Evolutionary conservation across 345 rosid genomes (phyloP).

Genomic region (Orychophragmus violaceus): DNA sequence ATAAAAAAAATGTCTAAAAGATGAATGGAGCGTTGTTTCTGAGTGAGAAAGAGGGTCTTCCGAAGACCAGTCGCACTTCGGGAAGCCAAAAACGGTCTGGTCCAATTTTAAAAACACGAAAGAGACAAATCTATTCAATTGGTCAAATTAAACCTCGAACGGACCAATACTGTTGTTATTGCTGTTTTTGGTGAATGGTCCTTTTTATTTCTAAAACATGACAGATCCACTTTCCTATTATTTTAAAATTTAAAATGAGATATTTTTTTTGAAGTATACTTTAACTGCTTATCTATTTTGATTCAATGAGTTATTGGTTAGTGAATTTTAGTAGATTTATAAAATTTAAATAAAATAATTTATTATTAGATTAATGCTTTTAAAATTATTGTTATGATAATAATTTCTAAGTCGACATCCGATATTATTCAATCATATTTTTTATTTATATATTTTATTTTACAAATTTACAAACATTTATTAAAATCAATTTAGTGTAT

Average conservation of each 20-base stretch:
- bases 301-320: too few species aligned
- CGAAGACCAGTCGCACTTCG: constrained; percentile 19
- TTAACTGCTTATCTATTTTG: neutral
- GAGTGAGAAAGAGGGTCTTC: constrained; percentile 10
- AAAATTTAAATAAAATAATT: too few species aligned
- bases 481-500: too few species aligned
- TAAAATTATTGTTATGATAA: too few species aligned
- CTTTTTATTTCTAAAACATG: constrained; percentile 14
- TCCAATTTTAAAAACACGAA: constrained; percentile 26
- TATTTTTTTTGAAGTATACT: neutral
- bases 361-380: too few species aligned
- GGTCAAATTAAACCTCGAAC: constrained; percentile 35
- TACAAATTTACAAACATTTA: too few species aligned
- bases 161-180: constrained; percentile 29
- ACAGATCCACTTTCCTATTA: neutral
- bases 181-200: constrained; percentile 33
- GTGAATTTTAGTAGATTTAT: too few species aligned
- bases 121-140: constrained; percentile 29
- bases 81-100: constrained; percentile 28
- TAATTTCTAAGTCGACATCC: too few species aligned
- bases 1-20: neutral
- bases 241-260: neutral
- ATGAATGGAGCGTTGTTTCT: constrained; percentile 22
- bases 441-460: too few species aligned
- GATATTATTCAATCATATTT: too few species aligned